A percentile compares a stretch with the other conserved stretches of the same genome.
phyloP scores from a whole-genome alignment of 2,329 filamentous ascomycete genomes.

The Dissoconium aciculare region DNA sequence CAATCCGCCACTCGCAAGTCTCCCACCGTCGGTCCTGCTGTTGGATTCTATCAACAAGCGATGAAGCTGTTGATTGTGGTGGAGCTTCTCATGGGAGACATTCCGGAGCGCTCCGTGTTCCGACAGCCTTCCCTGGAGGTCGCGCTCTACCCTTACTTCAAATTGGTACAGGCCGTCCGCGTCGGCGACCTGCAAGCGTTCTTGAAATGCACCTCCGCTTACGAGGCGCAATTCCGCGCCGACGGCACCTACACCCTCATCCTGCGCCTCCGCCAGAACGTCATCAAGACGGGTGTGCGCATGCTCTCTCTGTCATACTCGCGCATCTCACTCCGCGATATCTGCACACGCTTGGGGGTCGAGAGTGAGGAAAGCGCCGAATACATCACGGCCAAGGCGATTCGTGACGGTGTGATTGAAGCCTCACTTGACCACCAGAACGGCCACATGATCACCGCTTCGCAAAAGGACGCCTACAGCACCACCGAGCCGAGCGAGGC shows the following conservation, averaged over 20 bases:
- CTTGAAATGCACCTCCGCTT: slow-evolving; percentile 65
- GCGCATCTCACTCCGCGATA: slow-evolving; percentile 89
- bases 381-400: slow-evolving; percentile 98
- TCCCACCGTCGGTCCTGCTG: slow-evolving; percentile 72
- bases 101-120: slow-evolving; percentile 89
- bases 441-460: slow-evolving; percentile 97
- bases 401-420: slow-evolving; percentile 93
- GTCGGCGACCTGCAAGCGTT: slow-evolving; percentile 95
- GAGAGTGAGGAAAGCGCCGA: slow-evolving; percentile 95
- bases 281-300: slow-evolving; percentile 97
- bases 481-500: slow-evolving; percentile 91
- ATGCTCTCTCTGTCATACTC: slow-evolving; percentile 99
- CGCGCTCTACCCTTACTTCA: slow-evolving; percentile 80
- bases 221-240: slow-evolving; percentile 73
- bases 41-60: slow-evolving; percentile 89
- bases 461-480: slow-evolving; percentile 87
- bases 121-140: slow-evolving; percentile 75
- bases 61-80: slow-evolving; percentile 95
- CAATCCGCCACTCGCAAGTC: slow-evolving; percentile 90
- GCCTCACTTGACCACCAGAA: slow-evolving; percentile 84
- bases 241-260: slow-evolving; percentile 95
- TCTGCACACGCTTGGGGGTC: slow-evolving; percentile 85
- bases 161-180: slow-evolving; percentile 85
- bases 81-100: slow-evolving; percentile 95
- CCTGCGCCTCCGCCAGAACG: slow-evolving; percentile 86